These are phyloP conservation scores for Camelina laxa DNA, from an alignment of 345 rosid genomes.

Conservation along the genomic window DNA sequence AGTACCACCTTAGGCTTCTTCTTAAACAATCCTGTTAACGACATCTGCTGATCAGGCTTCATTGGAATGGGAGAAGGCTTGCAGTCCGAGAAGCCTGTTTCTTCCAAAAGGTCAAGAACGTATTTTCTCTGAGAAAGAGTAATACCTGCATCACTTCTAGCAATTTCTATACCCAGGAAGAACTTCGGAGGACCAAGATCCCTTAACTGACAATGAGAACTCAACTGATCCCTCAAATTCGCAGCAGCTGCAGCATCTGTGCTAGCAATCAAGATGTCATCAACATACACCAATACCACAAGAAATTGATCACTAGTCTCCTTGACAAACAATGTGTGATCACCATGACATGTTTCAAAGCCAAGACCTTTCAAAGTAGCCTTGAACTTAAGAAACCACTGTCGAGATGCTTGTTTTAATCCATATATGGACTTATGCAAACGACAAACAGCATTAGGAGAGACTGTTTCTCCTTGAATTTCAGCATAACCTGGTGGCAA, in stretches of 20 bases:
- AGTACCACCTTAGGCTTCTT: too few relatives aligned
- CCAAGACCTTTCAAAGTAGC: neutral
- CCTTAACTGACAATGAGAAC: neutral
- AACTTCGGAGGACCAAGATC: slow-evolving; percentile 1
- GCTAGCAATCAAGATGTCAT: neutral
- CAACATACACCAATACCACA: neutral
- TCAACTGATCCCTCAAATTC: rapidly evolving
- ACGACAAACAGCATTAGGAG: neutral
- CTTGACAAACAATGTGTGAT: neutral
- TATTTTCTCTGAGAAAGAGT: neutral
- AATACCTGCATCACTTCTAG: rapidly evolving
- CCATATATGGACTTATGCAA: neutral
- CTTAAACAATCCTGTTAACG: too few relatives aligned
- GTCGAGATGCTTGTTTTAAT: neutral
- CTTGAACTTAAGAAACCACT: neutral
- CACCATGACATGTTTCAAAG: neutral
- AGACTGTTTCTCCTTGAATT: too few relatives aligned
- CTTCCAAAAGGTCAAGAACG: neutral
- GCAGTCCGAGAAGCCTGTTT: neutral
- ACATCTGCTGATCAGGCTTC: neutral
- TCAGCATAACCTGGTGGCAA: neutral
- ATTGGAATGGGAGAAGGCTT: neutral
- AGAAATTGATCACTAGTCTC: rapidly evolving
- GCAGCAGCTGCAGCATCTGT: neutral
- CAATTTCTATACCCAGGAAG: neutral